A percentile compares a stretch with the other conserved stretches of the same genome.
Conservation (phyloP, 1,284 basidiomycete species). For the Sanguinoderma infundibulare region DNA sequence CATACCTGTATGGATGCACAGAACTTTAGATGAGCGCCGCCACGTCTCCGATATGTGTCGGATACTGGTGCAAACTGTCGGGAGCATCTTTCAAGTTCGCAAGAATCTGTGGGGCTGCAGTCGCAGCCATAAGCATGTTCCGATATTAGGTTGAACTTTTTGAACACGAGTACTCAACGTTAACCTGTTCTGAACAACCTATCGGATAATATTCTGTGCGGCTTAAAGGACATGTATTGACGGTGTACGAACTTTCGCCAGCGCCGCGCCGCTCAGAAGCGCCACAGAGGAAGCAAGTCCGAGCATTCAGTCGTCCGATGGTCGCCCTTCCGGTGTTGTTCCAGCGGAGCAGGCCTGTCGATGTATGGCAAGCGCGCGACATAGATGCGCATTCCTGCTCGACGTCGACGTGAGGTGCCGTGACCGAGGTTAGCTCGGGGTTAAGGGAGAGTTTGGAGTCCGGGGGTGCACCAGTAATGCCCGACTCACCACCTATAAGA, state of each 20-base stretch:
- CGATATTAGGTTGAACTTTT: too few relatives aligned
- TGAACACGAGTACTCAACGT: too few relatives aligned
- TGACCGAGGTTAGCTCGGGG: slow-evolving; percentile 13
- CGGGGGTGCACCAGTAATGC: background rate
- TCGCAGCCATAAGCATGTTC: too few relatives aligned
- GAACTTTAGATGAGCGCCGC: too few relatives aligned
- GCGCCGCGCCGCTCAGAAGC: slow-evolving; percentile 3
- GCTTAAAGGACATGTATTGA: background rate
- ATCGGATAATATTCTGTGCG: background rate
- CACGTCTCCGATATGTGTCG: too few relatives aligned
- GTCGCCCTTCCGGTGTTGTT: slow-evolving; percentile 26
- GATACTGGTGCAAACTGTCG: too few relatives aligned
- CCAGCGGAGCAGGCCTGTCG: slow-evolving; percentile 7
- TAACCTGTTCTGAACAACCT: background rate
- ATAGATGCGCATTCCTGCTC: background rate
- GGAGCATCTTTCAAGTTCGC: too few relatives aligned
- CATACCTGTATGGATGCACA: too few relatives aligned
- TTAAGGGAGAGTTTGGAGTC: slow-evolving; percentile 8
- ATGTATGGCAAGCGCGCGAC: background rate
- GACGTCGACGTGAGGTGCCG: background rate
- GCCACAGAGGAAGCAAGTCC: background rate
- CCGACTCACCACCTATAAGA: slow-evolving; percentile 1
- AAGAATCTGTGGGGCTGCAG: too few relatives aligned
- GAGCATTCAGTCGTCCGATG: slow-evolving; percentile 19
- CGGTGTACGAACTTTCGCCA: slow-evolving; percentile 3